phyloP scores from a whole-genome alignment of 306 rosid species.

The Rosa chinensis region DNA sequence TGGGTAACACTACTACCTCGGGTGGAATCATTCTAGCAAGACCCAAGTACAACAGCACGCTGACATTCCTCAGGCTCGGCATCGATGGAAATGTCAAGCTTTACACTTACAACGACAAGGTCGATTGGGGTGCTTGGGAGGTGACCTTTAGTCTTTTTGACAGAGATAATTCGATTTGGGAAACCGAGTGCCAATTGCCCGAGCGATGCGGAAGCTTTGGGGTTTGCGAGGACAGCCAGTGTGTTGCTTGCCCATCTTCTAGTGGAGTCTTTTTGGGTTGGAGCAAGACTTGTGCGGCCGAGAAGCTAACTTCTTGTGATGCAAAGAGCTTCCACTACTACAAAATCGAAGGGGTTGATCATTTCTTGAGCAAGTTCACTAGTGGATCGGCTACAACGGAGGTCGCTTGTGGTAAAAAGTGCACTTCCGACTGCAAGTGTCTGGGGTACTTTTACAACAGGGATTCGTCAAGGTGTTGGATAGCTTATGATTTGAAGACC shows the following conservation, averaged over 20 bases:
- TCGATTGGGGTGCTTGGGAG: slow-evolving; percentile 44
- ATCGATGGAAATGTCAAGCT: slow-evolving; percentile 55
- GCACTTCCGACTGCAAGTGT: slow-evolving; percentile 55
- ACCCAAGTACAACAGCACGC: slow-evolving; percentile 50
- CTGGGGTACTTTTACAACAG: slow-evolving; percentile 54
- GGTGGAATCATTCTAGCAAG: slow-evolving; percentile 24
- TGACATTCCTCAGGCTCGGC: slow-evolving; percentile 53
- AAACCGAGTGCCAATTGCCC: slow-evolving; percentile 60
- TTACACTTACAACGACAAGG: slow-evolving; percentile 43
- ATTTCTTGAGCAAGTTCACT: slow-evolving; percentile 60
- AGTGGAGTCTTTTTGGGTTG: slow-evolving; percentile 53
- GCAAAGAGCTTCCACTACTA: slow-evolving; percentile 47
- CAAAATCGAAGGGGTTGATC: slow-evolving; percentile 58
- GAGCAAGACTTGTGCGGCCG: slow-evolving; percentile 48
- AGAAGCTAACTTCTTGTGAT: slow-evolving; percentile 41
- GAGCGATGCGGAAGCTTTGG: slow-evolving; percentile 50
- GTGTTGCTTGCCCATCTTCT: slow-evolving; percentile 61
- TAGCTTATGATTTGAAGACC: slow-evolving; percentile 59
- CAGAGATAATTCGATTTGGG: slow-evolving; percentile 20
- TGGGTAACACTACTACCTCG: slow-evolving; percentile 16
- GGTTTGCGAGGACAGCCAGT: slow-evolving; percentile 55
- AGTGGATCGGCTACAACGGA: slow-evolving; percentile 37
- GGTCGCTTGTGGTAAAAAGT: slow-evolving; percentile 44
- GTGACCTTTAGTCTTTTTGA: slow-evolving; percentile 44
- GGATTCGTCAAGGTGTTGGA: slow-evolving; percentile 57